A percentile compares a stretch with the other conserved stretches of the same genome.
These are phyloP conservation scores for Linnemannia elongata DNA, from an alignment of 192 early-diverging fungal genomes.

Conservation along the genomic window DNA sequence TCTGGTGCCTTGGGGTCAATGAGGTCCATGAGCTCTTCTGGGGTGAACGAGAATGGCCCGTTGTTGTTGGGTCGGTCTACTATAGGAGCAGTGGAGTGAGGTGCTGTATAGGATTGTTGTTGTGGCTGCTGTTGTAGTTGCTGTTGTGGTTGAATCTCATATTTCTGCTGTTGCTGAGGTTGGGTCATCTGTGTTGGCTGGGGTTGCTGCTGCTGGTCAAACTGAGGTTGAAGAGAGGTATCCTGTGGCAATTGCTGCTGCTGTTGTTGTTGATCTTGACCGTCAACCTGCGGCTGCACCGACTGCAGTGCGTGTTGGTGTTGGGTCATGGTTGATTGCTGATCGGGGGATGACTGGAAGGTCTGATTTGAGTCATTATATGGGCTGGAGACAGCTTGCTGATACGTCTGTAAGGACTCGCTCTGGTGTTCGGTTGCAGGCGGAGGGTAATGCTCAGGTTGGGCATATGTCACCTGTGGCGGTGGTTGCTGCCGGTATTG, in stretches of 20 bases:
- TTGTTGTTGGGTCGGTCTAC: slow-evolving; percentile 21
- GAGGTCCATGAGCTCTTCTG: slow-evolving; percentile 60
- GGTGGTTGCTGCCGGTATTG: not conserved
- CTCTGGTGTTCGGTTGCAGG: not conserved
- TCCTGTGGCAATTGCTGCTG: not conserved
- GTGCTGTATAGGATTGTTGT: not conserved
- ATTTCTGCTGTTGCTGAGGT: not conserved
- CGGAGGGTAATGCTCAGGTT: not conserved
- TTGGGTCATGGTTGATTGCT: not conserved
- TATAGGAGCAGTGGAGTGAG: not conserved
- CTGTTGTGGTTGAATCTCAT: not conserved
- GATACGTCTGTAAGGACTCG: not conserved
- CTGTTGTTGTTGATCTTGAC: not conserved
- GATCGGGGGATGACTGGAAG: not conserved
- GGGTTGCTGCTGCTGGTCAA: not conserved
- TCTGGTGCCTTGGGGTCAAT: slow-evolving; percentile 72
- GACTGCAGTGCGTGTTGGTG: not conserved
- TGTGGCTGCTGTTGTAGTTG: slow-evolving; percentile 5
- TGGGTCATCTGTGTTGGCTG: not conserved
- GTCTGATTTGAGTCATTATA: not conserved
- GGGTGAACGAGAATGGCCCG: slow-evolving; percentile 68
- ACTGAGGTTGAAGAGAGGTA: not conserved
- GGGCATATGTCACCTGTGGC: not conserved
- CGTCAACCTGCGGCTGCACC: not conserved
- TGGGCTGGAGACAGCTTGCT: not conserved